Evolutionary conservation across 305 asterid genomes (phyloP).

Genomic region (Salvia sclarea): DNA sequence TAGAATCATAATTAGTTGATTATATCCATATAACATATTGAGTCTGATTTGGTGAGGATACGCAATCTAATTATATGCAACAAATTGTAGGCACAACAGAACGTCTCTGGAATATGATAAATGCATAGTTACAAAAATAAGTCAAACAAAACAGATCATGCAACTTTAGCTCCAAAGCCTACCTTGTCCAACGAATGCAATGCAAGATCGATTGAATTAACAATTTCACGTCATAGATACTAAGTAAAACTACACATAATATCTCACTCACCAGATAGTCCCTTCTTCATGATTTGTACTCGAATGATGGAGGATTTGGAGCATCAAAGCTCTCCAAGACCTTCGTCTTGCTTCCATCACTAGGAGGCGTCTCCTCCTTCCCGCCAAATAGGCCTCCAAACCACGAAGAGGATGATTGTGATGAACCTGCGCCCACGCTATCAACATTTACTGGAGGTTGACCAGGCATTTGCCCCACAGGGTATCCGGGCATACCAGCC

Average conservation of each 20-base stretch:
- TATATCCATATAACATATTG: not conserved
- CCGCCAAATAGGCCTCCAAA: conserved; percentile 75
- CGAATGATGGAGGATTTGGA: conserved; percentile 84
- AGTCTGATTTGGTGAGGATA: not conserved
- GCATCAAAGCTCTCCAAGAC: conserved; percentile 93
- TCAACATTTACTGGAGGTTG: conserved; percentile 42
- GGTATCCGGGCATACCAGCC: conserved; percentile 45
- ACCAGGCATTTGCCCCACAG: conserved; percentile 48
- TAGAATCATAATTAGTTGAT: not conserved
- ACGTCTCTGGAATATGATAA: not conserved
- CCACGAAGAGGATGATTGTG: conserved; percentile 62
- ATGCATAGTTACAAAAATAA: not conserved
- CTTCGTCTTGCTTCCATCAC: conserved; percentile 71
- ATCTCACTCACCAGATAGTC: conserved; percentile 37
- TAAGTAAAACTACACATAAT: conserved; percentile 7
- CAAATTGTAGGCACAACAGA: not conserved
- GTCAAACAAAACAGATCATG: not conserved
- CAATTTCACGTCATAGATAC: conserved; percentile 5
- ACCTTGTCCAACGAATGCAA: not conserved
- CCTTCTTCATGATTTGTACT: conserved; percentile 55
- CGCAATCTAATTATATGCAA: no score
- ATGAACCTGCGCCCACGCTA: conserved; percentile 28
- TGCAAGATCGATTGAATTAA: not conserved
- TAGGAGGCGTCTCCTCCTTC: conserved; percentile 50
- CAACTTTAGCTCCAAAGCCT: conserved; percentile 8